Percentiles rank a stretch among this genome's conserved stretches.
These are phyloP conservation scores for Antitrichia curtipendula DNA, from an alignment of 225 moss, liverwort and hornwort genomes.

Conservation along the genomic window DNA sequence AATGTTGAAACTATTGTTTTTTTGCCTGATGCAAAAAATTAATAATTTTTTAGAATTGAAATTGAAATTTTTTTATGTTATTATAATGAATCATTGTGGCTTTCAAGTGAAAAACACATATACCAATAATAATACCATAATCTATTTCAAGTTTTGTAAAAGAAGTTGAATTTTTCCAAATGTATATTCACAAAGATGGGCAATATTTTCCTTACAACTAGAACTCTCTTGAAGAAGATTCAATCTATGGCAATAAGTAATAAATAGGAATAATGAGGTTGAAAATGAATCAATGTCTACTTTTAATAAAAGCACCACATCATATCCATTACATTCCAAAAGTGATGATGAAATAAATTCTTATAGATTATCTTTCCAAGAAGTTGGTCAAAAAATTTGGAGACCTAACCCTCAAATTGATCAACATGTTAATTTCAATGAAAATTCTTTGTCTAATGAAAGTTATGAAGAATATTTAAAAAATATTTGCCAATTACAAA, in stretches of 20 bases:
- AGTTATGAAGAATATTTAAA: not conserved
- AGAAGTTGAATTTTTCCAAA: not conserved
- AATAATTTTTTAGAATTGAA: too few species aligned
- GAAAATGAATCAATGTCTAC: not conserved
- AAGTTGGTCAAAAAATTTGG: not conserved
- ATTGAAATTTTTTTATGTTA: not conserved
- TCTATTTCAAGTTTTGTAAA: not conserved
- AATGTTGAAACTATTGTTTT: too few species aligned
- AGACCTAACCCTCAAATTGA: not conserved
- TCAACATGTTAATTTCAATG: not conserved
- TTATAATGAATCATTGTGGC: not conserved
- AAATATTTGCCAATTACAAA: not conserved
- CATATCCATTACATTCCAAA: not conserved
- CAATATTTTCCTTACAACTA: not conserved
- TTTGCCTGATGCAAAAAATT: too few species aligned
- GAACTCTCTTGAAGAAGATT: not conserved
- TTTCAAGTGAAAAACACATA: not conserved
- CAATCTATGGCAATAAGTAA: not conserved
- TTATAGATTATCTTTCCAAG: not conserved
- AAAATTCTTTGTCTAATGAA: not conserved
- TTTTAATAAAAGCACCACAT: not conserved
- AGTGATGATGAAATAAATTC: not conserved
- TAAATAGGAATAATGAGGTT: not conserved
- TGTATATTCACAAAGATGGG: constrained; percentile 11
- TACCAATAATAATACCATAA: not conserved